phyloP scores from a whole-genome alignment of 176 grass and related monocot genomes.

The Triticum monococcum region DNA sequence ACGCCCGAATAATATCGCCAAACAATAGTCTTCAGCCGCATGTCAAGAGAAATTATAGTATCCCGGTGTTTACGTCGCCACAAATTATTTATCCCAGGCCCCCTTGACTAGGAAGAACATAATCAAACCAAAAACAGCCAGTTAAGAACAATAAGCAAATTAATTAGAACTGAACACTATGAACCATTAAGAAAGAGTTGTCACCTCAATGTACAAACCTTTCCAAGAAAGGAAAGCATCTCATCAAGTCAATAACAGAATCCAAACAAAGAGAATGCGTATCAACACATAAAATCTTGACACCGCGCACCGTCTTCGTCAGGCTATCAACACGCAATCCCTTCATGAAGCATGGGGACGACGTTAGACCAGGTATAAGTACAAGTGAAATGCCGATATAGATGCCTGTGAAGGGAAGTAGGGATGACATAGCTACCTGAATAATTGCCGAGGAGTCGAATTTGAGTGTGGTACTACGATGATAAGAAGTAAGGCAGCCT shows the following conservation, averaged over 20 bases:
- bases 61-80: neutral
- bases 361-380: neutral
- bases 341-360: neutral
- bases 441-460: neutral
- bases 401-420: neutral
- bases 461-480: neutral
- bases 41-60: neutral
- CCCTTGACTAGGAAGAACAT: neutral
- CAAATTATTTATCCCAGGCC: neutral
- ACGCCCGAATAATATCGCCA: neutral
- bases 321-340: neutral
- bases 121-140: neutral
- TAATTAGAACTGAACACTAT: neutral
- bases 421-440: neutral
- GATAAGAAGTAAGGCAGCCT: neutral
- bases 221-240: slow-evolving; percentile 9
- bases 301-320: no score
- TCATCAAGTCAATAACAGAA: neutral
- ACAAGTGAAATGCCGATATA: neutral
- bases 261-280: neutral
- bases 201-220: neutral
- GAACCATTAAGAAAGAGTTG: neutral
- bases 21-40: neutral
- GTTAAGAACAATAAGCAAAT: neutral
- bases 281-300: neutral